Percentiles rank a stretch among this genome's conserved stretches.
These are phyloP conservation scores for Phytopythium mirpurense DNA, from an alignment of 352 stramenopile species.

Conservation along the genomic window DNA sequence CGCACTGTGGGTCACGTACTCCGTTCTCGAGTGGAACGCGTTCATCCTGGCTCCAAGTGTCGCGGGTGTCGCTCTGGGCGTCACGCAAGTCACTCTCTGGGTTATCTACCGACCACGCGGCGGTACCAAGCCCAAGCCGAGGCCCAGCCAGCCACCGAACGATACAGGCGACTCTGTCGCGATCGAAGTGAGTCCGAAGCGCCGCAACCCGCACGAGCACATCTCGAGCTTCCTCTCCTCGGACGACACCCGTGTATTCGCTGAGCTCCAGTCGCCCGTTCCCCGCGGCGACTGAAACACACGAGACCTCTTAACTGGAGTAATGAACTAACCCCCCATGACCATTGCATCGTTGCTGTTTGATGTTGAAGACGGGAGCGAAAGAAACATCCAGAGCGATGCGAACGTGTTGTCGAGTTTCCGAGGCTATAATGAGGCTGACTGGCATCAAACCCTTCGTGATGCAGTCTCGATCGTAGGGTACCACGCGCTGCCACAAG, in stretches of 20 bases:
- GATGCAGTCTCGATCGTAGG: too few species aligned
- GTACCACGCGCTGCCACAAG: too few species aligned
- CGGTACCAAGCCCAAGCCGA: background rate
- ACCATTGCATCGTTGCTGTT: background rate
- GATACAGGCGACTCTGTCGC: background rate
- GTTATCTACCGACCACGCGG: conserved; percentile 9
- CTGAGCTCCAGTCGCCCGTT: conserved; percentile 1
- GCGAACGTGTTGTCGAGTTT: too few species aligned
- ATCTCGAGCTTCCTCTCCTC: background rate
- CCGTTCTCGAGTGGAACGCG: conserved; percentile 13
- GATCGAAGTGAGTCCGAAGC: background rate
- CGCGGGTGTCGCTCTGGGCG: conserved; percentile 10
- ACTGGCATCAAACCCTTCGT: too few species aligned
- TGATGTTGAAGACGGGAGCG: too few species aligned
- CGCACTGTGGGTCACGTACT: conserved; percentile 25
- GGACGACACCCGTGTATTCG: background rate
- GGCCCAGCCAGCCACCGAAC: background rate
- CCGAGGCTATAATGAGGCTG: too few species aligned
- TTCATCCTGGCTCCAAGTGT: conserved; percentile 21
- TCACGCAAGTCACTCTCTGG: conserved; percentile 24
- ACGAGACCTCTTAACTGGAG: too few species aligned
- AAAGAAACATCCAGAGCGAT: too few species aligned
- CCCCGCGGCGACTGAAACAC: too few species aligned
- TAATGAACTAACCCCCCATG: background rate
- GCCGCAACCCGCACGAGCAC: background rate